Percentiles rank a stretch among this genome's conserved stretches.
phyloP scores from a whole-genome alignment of 2,329 filamentous ascomycete genomes.

The Fonsecaea monophora region DNA sequence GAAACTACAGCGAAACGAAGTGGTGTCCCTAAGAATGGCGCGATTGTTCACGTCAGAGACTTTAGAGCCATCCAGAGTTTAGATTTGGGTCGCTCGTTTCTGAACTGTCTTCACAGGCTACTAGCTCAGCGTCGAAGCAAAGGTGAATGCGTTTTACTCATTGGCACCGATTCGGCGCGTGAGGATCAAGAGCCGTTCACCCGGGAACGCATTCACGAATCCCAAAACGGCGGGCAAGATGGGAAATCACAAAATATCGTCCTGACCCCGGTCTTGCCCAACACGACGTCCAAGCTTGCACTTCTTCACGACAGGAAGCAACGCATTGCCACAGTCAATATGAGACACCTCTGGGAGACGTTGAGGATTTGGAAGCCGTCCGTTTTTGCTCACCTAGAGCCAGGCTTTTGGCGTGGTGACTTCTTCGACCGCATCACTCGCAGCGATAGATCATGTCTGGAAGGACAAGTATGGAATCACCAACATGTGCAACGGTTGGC shows the following conservation, averaged over 20 bases:
- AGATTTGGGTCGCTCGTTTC: slow-evolving; percentile 70
- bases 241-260: slow-evolving; percentile 61
- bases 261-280: slow-evolving; percentile 59
- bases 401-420: slow-evolving; percentile 41
- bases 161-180: slow-evolving; percentile 75
- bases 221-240: slow-evolving; percentile 56
- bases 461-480: slow-evolving; percentile 61
- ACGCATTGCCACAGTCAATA: slow-evolving; percentile 64
- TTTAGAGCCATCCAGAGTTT: slow-evolving; percentile 72
- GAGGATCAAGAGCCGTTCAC: slow-evolving; percentile 57
- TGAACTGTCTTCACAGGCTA: slow-evolving; percentile 72
- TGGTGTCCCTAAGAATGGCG: slow-evolving; percentile 25
- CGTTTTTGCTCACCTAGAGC: slow-evolving; percentile 30
- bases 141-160: slow-evolving; percentile 74
- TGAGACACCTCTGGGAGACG: slow-evolving; percentile 70
- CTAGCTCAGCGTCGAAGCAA: slow-evolving; percentile 74
- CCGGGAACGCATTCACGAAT: slow-evolving; percentile 52
- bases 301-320: slow-evolving; percentile 52
- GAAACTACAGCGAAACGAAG: slow-evolving; percentile 56
- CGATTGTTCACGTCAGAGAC: slow-evolving; percentile 81
- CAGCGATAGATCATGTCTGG: slow-evolving; percentile 45
- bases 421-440: slow-evolving; percentile 40
- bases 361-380: slow-evolving; percentile 50
- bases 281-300: slow-evolving; percentile 36
- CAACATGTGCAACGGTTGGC: slow-evolving; percentile 67